phyloP scores from a whole-genome alignment of 2,329 filamentous ascomycete genomes.

The Tricladium varicosporioides region DNA sequence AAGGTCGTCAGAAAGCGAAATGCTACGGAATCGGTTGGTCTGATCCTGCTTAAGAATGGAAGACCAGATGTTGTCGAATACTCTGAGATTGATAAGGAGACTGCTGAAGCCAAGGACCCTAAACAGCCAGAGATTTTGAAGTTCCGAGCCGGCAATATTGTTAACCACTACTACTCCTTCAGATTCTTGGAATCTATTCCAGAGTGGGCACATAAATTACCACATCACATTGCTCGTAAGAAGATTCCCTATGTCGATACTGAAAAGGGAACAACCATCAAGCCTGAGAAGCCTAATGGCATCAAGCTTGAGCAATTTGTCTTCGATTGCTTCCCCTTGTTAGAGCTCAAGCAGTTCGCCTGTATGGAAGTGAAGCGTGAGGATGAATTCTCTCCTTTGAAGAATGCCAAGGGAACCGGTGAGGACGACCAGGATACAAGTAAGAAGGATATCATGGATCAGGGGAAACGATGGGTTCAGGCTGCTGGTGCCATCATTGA shows the following conservation, averaged over 20 bases:
- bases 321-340: slow-evolving; percentile 94
- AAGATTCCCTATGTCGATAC: slow-evolving; percentile 90
- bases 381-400: slow-evolving; percentile 96
- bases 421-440: slow-evolving; percentile 95
- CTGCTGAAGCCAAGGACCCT: slow-evolving; percentile 84
- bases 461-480: slow-evolving; percentile 84
- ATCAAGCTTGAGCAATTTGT: slow-evolving; percentile 99
- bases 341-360: slow-evolving; percentile 84
- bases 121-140: slow-evolving; percentile 81
- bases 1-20: slow-evolving; percentile 99
- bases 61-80: slow-evolving; percentile 98
- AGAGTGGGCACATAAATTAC: slow-evolving; percentile 78
- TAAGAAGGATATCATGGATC: slow-evolving; percentile 82
- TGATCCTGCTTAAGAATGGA: slow-evolving; percentile 93
- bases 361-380: slow-evolving; percentile 94
- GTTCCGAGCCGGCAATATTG: slow-evolving; percentile 97
- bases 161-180: slow-evolving; percentile 99
- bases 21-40: slow-evolving; percentile 90
- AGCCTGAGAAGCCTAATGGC: slow-evolving; percentile 92
- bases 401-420: slow-evolving; percentile 81
- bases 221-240: slow-evolving; percentile 95
- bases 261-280: slow-evolving; percentile 74
- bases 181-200: slow-evolving; percentile 89
- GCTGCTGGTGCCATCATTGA: slow-evolving; percentile 74
- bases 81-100: slow-evolving; percentile 88